These are phyloP conservation scores for Coemansia furcata DNA, from an alignment of 192 early-diverging fungal genomes.

Conservation along the genomic window DNA sequence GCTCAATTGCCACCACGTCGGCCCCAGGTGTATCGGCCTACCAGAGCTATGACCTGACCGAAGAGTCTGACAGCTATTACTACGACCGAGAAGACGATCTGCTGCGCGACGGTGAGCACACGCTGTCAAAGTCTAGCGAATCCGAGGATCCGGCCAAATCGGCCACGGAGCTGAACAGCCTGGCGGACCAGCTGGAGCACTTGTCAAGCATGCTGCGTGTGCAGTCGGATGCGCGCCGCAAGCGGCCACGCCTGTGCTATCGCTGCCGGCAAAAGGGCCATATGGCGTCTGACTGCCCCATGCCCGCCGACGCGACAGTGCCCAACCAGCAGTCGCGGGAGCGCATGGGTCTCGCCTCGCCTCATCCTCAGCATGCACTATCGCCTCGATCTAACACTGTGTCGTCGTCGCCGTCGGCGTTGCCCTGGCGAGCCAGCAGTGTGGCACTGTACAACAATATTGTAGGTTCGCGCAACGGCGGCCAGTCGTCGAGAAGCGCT, in stretches of 20 bases:
- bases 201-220: constrained; percentile 42
- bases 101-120: constrained; percentile 7
- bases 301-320: constrained; percentile 30
- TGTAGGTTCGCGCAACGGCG: constrained; percentile 8
- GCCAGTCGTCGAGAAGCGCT: not conserved
- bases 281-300: constrained; percentile 36
- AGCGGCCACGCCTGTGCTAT: constrained; percentile 49
- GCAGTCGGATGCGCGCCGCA: constrained; percentile 42
- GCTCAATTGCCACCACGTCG: not conserved
- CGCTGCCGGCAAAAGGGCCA: constrained; percentile 51
- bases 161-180: constrained; percentile 34
- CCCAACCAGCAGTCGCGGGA: constrained; percentile 32
- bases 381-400: constrained; percentile 19
- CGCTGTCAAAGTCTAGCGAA: constrained; percentile 14
- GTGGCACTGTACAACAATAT: constrained; percentile 10
- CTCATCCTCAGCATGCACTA: not conserved
- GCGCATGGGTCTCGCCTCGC: constrained; percentile 11
- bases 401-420: not conserved
- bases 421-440: constrained; percentile 19
- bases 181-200: constrained; percentile 48
- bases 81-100: constrained; percentile 2
- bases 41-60: constrained; percentile 8
- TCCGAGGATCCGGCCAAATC: constrained; percentile 31
- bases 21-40: not conserved
- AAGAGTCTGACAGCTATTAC: constrained; percentile 8